Evolutionary conservation across 306 rosid species (phyloP), one percentile per base, ranked within the genome.

Genomic region (Pueraria montana): DNA sequence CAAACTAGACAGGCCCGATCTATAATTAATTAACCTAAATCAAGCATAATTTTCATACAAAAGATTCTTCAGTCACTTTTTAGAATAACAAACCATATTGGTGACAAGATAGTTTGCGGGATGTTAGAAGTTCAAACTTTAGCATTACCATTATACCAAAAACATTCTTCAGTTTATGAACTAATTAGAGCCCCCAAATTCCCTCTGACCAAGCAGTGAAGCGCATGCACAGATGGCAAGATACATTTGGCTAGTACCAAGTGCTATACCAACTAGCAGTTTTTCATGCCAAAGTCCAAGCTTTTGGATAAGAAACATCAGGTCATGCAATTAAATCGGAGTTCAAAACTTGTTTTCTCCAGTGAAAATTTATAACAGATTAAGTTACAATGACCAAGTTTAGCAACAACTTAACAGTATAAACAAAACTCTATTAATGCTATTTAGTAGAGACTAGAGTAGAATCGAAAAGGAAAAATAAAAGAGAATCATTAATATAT

Each of bases 401-500:
- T 55, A n/a, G 62, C 21, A 18, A 34, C 56, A 73, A 56, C n/a
- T 65, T 34, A 11, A 32, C 36, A 43, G n/a, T 21, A 18, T 30
- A 34, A 34, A 74, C 62, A 78, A 52, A 64, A 56, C 13, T 76
- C 64, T 46, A 32, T 21, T 11, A 11, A 17, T 16, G 30, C 9
- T 79, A 66, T 78, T 78, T 49, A 18, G 82, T 48, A 8, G 10
- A 78, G 23, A 20, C 10, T 11, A 11, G 49, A 18, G 55, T 0
- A 6, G 50, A 42, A 2, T 43, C 8, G 4, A 63, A 77, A 43
- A 24, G 13, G 0, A 43, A 61, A 17, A 32, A 48, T 8, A 63
- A 49, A 14, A 50, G 52, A 20, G 26, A 21, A 36, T 14, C 11
- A 27, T 34, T 65, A 26, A 55, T 17, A 17, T 26, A 70, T 70